A percentile compares a stretch with the other conserved stretches of the same genome.
These are phyloP conservation scores for Tulasnella sp. DNA, from an alignment of 768 basidiomycete species.

Conservation along the genomic window DNA sequence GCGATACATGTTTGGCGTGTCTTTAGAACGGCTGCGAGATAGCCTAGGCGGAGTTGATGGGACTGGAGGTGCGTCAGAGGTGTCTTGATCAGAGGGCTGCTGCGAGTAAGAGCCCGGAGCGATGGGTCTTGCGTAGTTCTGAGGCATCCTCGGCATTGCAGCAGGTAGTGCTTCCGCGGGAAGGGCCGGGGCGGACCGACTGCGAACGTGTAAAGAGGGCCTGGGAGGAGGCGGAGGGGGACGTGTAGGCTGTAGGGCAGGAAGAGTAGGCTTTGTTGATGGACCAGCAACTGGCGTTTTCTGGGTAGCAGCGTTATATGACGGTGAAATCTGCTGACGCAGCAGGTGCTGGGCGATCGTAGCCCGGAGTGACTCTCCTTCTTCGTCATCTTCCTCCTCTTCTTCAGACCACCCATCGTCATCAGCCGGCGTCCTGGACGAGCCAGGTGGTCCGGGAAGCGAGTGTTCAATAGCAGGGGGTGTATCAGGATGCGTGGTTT, in stretches of 20 bases:
- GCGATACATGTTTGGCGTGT: not conserved
- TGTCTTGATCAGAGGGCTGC: not conserved
- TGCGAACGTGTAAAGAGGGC: not conserved
- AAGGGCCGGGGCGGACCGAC: not conserved
- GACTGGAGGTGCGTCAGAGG: not conserved
- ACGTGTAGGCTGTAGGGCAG: not conserved
- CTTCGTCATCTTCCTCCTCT: slow-evolving; percentile 6
- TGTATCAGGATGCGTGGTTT: too few species aligned
- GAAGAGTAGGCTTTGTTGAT: not conserved
- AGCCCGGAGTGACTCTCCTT: not conserved
- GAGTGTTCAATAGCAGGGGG: not conserved
- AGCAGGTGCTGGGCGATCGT: not conserved
- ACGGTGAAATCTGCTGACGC: too few species aligned
- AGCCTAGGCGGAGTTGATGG: not conserved
- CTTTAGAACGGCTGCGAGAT: not conserved
- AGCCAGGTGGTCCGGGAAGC: too few species aligned
- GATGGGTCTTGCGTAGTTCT: not conserved
- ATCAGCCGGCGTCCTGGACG: not conserved
- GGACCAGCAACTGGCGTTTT: not conserved
- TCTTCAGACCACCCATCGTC: slow-evolving; percentile 7
- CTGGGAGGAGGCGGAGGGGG: slow-evolving; percentile 4
- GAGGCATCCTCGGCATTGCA: not conserved
- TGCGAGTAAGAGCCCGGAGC: not conserved
- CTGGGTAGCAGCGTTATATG: not conserved
- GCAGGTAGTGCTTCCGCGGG: not conserved